Base-by-base conservation (phyloP, 805 yeast species). In the Maudiozyma serrabonitensis region DNA sequence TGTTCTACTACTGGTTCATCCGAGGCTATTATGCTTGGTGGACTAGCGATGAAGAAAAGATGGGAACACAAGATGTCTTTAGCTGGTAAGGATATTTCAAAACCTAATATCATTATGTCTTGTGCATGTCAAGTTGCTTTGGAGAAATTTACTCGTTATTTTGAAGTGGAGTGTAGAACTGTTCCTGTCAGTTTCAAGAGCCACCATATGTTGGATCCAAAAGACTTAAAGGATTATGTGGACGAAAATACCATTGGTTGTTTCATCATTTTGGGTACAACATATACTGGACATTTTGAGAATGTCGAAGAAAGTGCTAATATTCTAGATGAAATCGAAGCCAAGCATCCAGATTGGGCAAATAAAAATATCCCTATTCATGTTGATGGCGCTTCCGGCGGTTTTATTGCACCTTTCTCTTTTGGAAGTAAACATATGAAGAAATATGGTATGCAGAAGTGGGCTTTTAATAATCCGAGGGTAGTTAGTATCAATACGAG, bases 211-310 rank as follows among this genome's bases (percentile, higher is more conserved):
- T 72, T 89, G 59, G 90, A 86, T 61, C 66, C 76, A 28, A 59
- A 74, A 35, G 72, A 78, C 56, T 74, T 90, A 61, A 75, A 75
- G 62, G 80, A 80, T 48, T 70, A 78, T 52, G 72, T 86, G 39
- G 96, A 89, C 67, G 96, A 90, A 64, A 88, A 90, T 71, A 89
- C 97, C 13, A 88, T 89, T 69, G 96, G 96, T 57, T 78, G 87
- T 42, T 89, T 81, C 68, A 95, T 84, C 21, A 88, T 89, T 60
- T 62, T 89, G 57, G 97, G 97, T 1, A 85, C 95, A 8, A 89
- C 97, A 12, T 89, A 85, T 68, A 89, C 96, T 5, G 97, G 97
- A 51, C 89, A 89, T 45, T 88, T 86, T 68, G 96, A 89, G 65
- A 78, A 84, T 48, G 89, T 89, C 40, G 74, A 69, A 53, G 70